These are phyloP conservation scores for Emmonsia crescens DNA, from an alignment of 2,329 filamentous ascomycete genomes.

Conservation along the genomic window DNA sequence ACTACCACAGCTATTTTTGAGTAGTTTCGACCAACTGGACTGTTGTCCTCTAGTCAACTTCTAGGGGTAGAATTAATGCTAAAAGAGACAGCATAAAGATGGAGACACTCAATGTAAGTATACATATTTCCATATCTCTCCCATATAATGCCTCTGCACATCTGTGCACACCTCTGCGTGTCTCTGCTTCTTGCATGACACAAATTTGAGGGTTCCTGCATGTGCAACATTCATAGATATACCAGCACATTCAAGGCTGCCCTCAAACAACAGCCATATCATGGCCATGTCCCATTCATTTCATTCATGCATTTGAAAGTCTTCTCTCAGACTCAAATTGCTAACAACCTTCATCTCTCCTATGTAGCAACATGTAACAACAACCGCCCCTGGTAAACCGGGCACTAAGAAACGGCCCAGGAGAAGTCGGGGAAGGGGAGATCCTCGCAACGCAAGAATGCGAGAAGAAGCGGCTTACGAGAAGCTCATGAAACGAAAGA, in stretches of 20 bases:
- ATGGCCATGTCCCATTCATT: not conserved
- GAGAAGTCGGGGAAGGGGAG: conserved; percentile 6
- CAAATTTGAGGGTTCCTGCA: not conserved
- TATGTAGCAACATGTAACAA: not conserved
- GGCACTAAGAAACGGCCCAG: not conserved
- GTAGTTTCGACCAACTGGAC: not conserved
- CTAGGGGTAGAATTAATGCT: not conserved
- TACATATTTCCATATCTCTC: not conserved
- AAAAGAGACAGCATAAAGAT: not conserved
- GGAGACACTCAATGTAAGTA: not conserved
- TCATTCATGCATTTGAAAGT: not conserved
- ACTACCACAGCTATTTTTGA: not conserved
- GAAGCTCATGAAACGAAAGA: not conserved
- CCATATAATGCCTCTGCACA: not conserved
- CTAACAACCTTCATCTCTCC: not conserved
- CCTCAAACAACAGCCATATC: not conserved
- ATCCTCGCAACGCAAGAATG: conserved; percentile 9
- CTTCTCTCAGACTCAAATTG: not conserved
- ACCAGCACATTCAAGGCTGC: not conserved
- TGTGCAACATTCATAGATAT: not conserved
- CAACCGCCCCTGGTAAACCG: too few species aligned
- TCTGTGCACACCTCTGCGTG: not conserved
- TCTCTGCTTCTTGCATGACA: not conserved
- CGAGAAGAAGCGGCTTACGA: not conserved
- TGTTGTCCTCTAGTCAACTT: not conserved